Percentiles rank a stretch among this genome's conserved stretches.
These are phyloP conservation scores for Annulohypoxylon bovei DNA, from an alignment of 495 filamentous ascomycete genomes.

Conservation along the genomic window DNA sequence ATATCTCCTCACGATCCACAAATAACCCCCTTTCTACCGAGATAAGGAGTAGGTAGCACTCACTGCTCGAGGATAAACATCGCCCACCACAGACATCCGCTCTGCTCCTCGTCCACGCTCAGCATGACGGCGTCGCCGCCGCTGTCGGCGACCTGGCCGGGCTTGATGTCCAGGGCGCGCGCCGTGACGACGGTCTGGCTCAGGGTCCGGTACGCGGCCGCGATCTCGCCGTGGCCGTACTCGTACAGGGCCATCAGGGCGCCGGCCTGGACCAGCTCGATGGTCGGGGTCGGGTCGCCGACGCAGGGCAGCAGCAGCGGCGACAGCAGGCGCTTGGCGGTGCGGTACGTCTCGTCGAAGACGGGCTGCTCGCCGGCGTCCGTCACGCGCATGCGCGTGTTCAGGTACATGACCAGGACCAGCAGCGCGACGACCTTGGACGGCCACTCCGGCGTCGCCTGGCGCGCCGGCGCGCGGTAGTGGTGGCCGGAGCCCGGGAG, in stretches of 20 bases:
- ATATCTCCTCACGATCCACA: no score
- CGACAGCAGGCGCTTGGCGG: constrained; percentile 42
- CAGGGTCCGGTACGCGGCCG: constrained; percentile 45
- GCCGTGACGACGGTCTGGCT: constrained; percentile 40
- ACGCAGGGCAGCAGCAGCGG: constrained; percentile 38
- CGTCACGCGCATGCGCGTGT: constrained; percentile 41
- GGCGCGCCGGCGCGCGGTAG: neutral
- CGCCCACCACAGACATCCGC: constrained; percentile 46
- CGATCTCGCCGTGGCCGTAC: constrained; percentile 47
- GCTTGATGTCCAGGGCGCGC: constrained; percentile 32
- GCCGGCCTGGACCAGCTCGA: constrained; percentile 45
- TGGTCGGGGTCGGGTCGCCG: constrained; percentile 35
- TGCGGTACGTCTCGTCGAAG: constrained; percentile 46
- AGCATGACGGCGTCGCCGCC: constrained; percentile 29
- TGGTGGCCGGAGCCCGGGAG: neutral
- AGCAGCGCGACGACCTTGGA: constrained; percentile 44
- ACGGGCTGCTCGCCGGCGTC: constrained; percentile 46
- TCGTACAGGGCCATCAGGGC: constrained; percentile 47
- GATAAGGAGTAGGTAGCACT: constrained; percentile 5
- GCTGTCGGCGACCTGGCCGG: constrained; percentile 32
- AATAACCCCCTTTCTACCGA: neutral
- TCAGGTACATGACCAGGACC: constrained; percentile 45
- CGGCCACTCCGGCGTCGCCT: constrained; percentile 13
- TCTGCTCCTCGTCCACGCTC: constrained; percentile 43
- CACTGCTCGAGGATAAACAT: constrained; percentile 50